Evolutionary conservation across 257 asterid species (phyloP).

Genomic region (Ocimum tenuiflorum): DNA sequence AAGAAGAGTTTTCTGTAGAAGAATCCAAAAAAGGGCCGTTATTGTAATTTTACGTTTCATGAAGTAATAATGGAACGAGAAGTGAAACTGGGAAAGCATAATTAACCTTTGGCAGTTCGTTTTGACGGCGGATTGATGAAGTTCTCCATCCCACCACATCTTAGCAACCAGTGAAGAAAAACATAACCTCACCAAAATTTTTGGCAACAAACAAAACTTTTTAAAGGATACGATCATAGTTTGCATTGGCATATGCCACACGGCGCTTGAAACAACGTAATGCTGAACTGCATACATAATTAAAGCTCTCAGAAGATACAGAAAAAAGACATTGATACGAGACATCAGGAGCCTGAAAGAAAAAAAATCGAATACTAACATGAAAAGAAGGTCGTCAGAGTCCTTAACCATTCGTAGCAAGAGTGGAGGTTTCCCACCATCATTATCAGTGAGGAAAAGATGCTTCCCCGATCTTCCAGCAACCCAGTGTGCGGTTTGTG

Average conservation of each 20-base stretch:
- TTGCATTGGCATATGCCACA: slow-evolving; percentile 88
- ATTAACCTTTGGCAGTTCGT: slow-evolving; percentile 74
- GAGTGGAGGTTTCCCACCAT: slow-evolving; percentile 72
- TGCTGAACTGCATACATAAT: slow-evolving; percentile 53
- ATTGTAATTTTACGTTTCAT: slow-evolving; percentile 10
- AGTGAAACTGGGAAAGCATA: background rate
- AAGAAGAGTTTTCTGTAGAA: slow-evolving; percentile 51
- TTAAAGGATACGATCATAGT: slow-evolving; percentile 77
- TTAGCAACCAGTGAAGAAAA: slow-evolving; percentile 44
- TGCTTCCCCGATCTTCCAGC: slow-evolving; percentile 93
- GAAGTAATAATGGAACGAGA: background rate
- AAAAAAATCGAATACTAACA: slow-evolving; percentile 40
- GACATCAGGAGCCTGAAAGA: background rate
- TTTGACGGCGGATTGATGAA: slow-evolving; percentile 79
- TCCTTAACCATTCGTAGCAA: slow-evolving; percentile 76
- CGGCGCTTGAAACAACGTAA: slow-evolving; percentile 80
- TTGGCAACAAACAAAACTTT: slow-evolving; percentile 2
- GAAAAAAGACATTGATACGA: background rate
- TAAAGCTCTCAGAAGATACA: slow-evolving; percentile 10
- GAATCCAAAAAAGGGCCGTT: slow-evolving; percentile 15
- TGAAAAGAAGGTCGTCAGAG: slow-evolving; percentile 58
- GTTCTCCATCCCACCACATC: slow-evolving; percentile 98
- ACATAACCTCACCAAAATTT: slow-evolving; percentile 17
- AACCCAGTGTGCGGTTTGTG: slow-evolving; percentile 79
- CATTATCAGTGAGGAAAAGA: slow-evolving; percentile 77